Evolutionary conservation across 768 basidiomycete genomes (phyloP), one percentile per base, ranked within the genome.

Genomic region (Mycena rosella): DNA sequence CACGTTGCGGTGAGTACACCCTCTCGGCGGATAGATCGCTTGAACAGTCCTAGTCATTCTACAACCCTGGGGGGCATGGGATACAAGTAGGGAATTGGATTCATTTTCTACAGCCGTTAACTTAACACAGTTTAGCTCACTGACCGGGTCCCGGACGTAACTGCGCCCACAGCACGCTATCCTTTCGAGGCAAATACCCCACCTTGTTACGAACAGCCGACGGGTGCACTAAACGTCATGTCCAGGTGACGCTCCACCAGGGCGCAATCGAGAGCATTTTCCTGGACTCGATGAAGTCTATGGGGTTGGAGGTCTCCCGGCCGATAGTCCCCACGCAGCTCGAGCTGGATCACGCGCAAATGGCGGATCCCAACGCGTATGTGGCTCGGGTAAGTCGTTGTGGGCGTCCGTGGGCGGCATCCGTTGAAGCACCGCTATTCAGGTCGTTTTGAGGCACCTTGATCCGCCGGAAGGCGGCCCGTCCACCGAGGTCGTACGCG

Each of bases 141-240:
- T 10, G 87, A 89, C 48, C 86, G 90, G 18, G 86, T 85, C 1
- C 81, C 89, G 18, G 89, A 91, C 73, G 83, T 93, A 27, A 86
- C 84, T 7, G 87, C 89, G 0, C 81, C 87, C 3, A 85, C 84
- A 26, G 91, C 91, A 2, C 85, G 91, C 22, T 94, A 86, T 77
- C 91, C 91, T 14, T 93, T 91, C 66, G 90, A 91, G 81, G 92
- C 89, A 65, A 60, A 67, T 48, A n/a, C n/a, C n/a, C n/a, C n/a
- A n/a, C n/a, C 26, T 24, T 40, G 9, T 5, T 11, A 18, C 11
- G 34, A 10, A n/a, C 13, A 1, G 30, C 26, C 22, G 24, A 26
- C 24, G n/a, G 26, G 11, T 10, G 5, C 42, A 36, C 20, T 44
- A 8, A 40, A 13, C 11, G 55, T 26, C 40, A 53, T 45, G 38